Conservation (phyloP, 306 rosid genomes). For the Lupinus albus region DNA sequence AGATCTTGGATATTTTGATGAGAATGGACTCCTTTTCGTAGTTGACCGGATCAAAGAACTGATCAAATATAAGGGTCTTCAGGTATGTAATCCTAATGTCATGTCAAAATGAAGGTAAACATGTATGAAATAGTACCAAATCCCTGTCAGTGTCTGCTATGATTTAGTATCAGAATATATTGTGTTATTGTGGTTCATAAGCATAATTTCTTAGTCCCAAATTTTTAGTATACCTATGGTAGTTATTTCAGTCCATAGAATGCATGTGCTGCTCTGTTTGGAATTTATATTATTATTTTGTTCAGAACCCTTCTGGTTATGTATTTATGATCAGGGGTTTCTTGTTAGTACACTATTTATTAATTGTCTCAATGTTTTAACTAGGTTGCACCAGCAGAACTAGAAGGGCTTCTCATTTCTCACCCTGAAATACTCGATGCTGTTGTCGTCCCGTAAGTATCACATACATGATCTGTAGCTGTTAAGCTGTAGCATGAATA, state of each 20-base stretch:
- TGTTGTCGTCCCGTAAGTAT: constrained; percentile 83
- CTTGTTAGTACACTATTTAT: neutral
- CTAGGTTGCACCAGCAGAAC: constrained; percentile 94
- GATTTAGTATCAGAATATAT: neutral
- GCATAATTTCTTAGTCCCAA: neutral
- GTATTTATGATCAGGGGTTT: neutral
- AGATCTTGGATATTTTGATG: constrained; percentile 86
- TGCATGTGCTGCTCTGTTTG: constrained; percentile 7
- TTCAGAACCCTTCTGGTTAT: neutral
- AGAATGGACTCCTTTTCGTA: constrained; percentile 64
- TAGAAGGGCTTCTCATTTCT: constrained; percentile 81
- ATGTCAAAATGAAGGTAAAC: neutral
- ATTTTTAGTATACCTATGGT: neutral
- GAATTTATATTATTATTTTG: constrained; percentile 6
- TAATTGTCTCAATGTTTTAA: constrained; percentile 22
- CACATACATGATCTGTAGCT: neutral
- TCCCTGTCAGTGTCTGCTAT: neutral
- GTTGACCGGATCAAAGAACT: constrained; percentile 89
- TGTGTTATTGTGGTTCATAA: constrained; percentile 2
- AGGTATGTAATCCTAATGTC: constrained; percentile 48
- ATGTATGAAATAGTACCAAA: neutral
- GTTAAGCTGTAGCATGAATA: neutral
- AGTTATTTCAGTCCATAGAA: neutral
- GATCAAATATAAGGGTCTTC: constrained; percentile 84
- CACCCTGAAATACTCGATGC: constrained; percentile 85